Evolutionary conservation across 257 asterid genomes (phyloP), one percentile per base, ranked within the genome.

Genomic region (Forsythia viridissima): DNA sequence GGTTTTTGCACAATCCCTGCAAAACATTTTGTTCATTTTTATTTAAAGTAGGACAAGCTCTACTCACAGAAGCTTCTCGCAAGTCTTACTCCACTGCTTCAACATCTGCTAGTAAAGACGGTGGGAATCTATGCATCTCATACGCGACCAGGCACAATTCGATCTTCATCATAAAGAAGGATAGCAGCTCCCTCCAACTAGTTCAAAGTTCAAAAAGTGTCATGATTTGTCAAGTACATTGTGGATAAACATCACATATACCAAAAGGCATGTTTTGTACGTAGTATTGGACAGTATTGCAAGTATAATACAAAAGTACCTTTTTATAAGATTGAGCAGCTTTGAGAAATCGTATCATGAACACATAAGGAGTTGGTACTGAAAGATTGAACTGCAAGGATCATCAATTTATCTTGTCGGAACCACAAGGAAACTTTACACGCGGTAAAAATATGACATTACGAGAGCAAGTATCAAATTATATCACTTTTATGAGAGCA

Each of bases 111-210:
- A 24, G 55, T 12, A 46, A 67, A 4, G 99, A 95, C 41, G 98
- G 98, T 15, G 88, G 88, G 88, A 86, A 95, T 38, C 79, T 83
- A 21, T 93, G 93, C 97, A 92, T 93, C 76, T 89, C 96, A 30
- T 88, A 92, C 74, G 92, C 97, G 2, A 95, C 90, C 7, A 95
- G 90, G 87, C 99, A 89, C 24, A 95, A 91, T 75, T 95, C 98
- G 20, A 91, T 85, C 67, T 24, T 24, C 24, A 24, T 24, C 24
- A 92, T 80, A 89, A 87, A 95, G 92, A 82, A 92, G 12, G 98
- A 84, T 42, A 89, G 61, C 70, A 88, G 85, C 86, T 95, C 99
- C 96, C 24, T 24, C 24, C 24, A 93, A 34, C 98, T 93, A 77
- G 41, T 65, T 63, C 79, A 82, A 42, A 30, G 55, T 69, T 80